Conservation (phyloP, 768 basidiomycete genomes). For the Sarcomyxa edulis region DNA sequence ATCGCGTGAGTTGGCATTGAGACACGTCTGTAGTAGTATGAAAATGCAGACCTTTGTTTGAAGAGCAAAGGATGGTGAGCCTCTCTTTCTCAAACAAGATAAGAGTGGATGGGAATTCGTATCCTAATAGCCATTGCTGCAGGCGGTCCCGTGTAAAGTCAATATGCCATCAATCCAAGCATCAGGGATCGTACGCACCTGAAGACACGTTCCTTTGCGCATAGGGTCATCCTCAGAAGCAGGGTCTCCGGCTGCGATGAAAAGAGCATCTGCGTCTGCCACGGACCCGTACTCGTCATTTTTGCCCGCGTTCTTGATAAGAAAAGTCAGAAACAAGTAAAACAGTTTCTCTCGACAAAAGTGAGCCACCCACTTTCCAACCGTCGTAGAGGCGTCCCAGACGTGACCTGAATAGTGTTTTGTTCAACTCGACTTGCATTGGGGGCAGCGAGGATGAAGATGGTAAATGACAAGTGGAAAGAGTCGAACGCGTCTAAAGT, state of each 20-base stretch:
- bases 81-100: slow-evolving; percentile 77
- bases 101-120: slow-evolving; percentile 94
- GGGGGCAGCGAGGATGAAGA: slow-evolving; percentile 8
- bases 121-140: slow-evolving; percentile 95
- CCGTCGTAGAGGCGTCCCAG: slow-evolving; percentile 52
- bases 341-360: slow-evolving; percentile 3
- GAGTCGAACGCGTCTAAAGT: too few relatives aligned
- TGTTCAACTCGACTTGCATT: slow-evolving; percentile 76
- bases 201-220: slow-evolving; percentile 86
- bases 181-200: slow-evolving; percentile 45
- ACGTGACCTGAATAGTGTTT: slow-evolving; percentile 48
- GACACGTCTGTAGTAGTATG: slow-evolving; percentile 3
- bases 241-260: slow-evolving; percentile 74
- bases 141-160: slow-evolving; percentile 12
- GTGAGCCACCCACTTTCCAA: slow-evolving; percentile 49
- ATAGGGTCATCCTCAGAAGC: slow-evolving; percentile 86
- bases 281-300: slow-evolving; percentile 71
- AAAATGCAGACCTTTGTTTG: slow-evolving; percentile 67
- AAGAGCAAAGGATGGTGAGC: slow-evolving; percentile 77
- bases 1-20: slow-evolving; percentile 4
- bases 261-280: slow-evolving; percentile 61
- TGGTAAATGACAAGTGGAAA: too few relatives aligned
- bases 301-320: slow-evolving; percentile 51
- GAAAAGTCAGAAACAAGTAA: slow-evolving; percentile 5
- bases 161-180: slow-evolving; percentile 1